Conservation (phyloP, 495 filamentous ascomycete genomes). For the Astrothelium subdiscretum region DNA sequence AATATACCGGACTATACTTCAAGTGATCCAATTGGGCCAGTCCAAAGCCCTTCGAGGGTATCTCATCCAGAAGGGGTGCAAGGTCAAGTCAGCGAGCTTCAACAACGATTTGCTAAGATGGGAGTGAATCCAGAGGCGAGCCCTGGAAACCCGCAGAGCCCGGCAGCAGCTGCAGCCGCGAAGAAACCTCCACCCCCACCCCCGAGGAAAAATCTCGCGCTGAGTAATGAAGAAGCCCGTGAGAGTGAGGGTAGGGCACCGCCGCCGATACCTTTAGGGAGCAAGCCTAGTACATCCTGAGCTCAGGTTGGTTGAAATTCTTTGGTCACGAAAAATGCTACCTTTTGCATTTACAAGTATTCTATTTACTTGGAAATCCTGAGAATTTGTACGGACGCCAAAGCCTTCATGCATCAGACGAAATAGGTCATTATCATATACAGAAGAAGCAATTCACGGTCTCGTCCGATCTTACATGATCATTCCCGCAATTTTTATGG, state of each 20-base stretch:
- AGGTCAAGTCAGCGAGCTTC: constrained; percentile 50
- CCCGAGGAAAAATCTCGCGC: constrained; percentile 14
- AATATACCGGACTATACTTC: constrained; percentile 10
- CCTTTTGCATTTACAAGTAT: background rate
- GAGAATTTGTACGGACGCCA: background rate
- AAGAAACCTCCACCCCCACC: constrained; percentile 17
- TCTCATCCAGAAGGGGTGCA: constrained; percentile 8
- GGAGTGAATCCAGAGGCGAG: constrained; percentile 47
- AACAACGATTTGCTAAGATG: constrained; percentile 55
- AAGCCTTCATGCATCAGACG: background rate
- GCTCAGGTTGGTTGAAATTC: background rate
- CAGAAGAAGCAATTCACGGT: background rate
- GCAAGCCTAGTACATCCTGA: constrained; percentile 11
- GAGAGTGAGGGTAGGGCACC: constrained; percentile 3
- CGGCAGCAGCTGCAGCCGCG: background rate
- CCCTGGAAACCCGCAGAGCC: constrained; percentile 43
- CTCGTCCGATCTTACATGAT: background rate
- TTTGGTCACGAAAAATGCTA: background rate
- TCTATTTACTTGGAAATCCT: background rate
- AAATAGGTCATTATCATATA: background rate
- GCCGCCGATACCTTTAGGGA: constrained; percentile 16
- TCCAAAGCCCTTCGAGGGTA: constrained; percentile 3
- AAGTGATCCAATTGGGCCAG: constrained; percentile 17
- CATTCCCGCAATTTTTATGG: background rate
- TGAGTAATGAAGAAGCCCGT: constrained; percentile 1